These are phyloP conservation scores for Dipodascus geniculatus DNA, from an alignment of 805 yeast genomes.

Conservation along the genomic window DNA sequence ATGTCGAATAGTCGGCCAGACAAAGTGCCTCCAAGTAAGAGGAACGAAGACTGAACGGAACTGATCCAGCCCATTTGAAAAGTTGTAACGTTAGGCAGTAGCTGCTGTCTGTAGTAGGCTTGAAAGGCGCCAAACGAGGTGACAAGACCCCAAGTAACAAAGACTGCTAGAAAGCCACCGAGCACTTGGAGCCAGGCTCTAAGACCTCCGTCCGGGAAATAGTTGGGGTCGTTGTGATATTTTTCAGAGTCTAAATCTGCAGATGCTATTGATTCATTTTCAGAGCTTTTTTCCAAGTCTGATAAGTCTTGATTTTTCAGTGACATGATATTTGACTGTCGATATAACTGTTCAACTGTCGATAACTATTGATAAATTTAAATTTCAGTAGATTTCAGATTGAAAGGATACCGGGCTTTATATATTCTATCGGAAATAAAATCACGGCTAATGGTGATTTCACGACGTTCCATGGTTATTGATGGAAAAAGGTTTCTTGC, in stretches of 20 bases:
- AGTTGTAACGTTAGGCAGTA: constrained; percentile 32
- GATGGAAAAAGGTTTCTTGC: not conserved
- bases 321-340: not conserved
- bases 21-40: constrained; percentile 17
- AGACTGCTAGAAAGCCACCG: constrained; percentile 33
- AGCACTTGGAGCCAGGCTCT: constrained; percentile 40
- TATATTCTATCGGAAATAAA: no score
- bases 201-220: constrained; percentile 31
- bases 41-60: constrained; percentile 16
- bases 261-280: not conserved
- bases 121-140: constrained; percentile 47
- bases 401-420: not conserved
- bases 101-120: constrained; percentile 30
- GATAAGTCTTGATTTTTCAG: not conserved
- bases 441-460: no score
- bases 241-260: not conserved
- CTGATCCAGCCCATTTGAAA: constrained; percentile 36
- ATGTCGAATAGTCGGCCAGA: constrained; percentile 23
- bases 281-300: not conserved
- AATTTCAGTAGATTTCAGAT: not conserved
- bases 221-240: not conserved
- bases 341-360: not conserved
- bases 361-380: no score
- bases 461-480: not conserved
- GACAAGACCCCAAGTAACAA: constrained; percentile 47